Evolutionary conservation across 495 filamentous ascomycete species (phyloP), one percentile per base, ranked within the genome.

Genomic region (Podospora pseudocomata): DNA sequence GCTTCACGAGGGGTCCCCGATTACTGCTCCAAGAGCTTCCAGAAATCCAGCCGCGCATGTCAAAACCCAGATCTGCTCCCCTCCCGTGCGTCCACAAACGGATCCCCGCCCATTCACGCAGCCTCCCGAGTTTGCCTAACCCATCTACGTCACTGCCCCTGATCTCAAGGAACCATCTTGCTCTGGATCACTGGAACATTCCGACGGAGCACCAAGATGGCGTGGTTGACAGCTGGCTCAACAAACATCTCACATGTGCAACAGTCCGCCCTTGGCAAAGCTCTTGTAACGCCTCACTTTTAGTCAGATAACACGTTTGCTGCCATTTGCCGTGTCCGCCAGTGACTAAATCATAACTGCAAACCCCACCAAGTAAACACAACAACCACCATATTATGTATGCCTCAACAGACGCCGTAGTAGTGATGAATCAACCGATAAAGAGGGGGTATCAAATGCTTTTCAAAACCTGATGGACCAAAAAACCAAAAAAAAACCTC

Each of bases 401-500:
- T 67, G 55, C 65, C 44, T 28, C 23, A 28, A 68, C 64, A 56
- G 39, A 56, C 62, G 66, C 62, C 68, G 44, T 59, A 60, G 18
- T 61, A 63, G 44, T 49, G 55, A 53, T 54, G 57, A 20, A 67
- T 60, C 56, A 28, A 68, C 59, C 44, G 60, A 59, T 9, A 60
- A 32, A 60, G 55, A 68, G 23, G 58, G 68, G 67, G 71, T 70
- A 68, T 70, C 65, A 71, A 58, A 71, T 70, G 65, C 57, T 69
- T 30, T 70, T 64, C 20, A 9, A 63, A 49, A 27, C 44, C 39
- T 44, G 28, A 65, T 32, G 20, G 61, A 56, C 44, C 66, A 63
- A 64, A 63, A n/a, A 53, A 5, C 39, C 7, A 49, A 49, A 49
- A 58, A 49, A 49, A 49, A 49, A 58, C 18, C 18, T 60, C 61